These are phyloP conservation scores for Podila verticillata DNA, from an alignment of 192 early-diverging fungal species.

Conservation along the genomic window DNA sequence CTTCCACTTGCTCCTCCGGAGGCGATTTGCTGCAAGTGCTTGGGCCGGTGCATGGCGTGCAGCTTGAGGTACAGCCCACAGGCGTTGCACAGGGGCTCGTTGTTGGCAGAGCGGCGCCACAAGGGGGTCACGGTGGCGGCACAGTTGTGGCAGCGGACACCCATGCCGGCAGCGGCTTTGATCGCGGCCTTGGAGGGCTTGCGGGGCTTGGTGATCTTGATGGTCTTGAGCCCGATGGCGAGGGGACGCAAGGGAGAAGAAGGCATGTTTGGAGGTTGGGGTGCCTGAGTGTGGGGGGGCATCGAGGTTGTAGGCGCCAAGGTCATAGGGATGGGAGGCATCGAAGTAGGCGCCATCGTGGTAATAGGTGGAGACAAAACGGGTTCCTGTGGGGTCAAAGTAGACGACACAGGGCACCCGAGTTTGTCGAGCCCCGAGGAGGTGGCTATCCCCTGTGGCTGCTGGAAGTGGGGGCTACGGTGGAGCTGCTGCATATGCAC, in stretches of 20 bases:
- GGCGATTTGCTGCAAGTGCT: slow-evolving; percentile 33
- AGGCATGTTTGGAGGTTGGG: neutral
- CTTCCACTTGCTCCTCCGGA: no score
- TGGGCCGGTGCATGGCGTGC: slow-evolving; percentile 46
- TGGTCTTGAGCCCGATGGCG: neutral
- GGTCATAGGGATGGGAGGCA: neutral
- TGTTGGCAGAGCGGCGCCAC: slow-evolving; percentile 90
- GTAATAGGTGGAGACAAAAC: no score
- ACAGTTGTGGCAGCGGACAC: slow-evolving; percentile 71
- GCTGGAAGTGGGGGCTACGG: neutral
- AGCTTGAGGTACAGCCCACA: slow-evolving; percentile 85
- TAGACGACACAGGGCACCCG: slow-evolving; percentile 23
- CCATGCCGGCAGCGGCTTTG: slow-evolving; percentile 49
- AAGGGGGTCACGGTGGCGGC: slow-evolving; percentile 88
- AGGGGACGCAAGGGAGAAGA: neutral
- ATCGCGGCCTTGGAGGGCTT: slow-evolving; percentile 50
- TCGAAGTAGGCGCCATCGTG: neutral
- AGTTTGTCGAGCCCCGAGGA: neutral
- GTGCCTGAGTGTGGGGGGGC: neutral
- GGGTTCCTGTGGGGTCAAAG: no score
- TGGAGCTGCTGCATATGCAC: neutral
- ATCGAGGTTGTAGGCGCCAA: neutral
- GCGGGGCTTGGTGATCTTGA: slow-evolving; percentile 34
- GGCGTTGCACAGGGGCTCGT: slow-evolving; percentile 94
- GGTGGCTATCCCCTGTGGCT: slow-evolving; percentile 2